Evolutionary conservation across 2,329 filamentous ascomycete genomes (phyloP), one percentile per base, ranked within the genome.

Genomic region (Graphium sp.): DNA sequence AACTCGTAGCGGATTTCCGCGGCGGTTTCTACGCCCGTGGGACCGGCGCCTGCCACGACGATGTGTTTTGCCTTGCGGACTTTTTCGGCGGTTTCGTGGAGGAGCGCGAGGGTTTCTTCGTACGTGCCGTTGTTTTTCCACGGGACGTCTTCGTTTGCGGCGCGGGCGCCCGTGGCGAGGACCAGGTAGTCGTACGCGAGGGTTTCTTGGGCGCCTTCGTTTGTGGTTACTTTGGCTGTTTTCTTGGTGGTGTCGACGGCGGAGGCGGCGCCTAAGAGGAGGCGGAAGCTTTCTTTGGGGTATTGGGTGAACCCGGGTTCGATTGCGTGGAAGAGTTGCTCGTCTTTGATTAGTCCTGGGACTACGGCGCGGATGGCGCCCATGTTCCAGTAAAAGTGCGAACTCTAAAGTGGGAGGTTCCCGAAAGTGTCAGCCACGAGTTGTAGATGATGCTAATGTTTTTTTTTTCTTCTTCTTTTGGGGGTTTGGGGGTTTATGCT

Each of bases 321-420:
- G 30, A 72, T 60, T 19, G 64, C 54, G 29, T 50, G 50, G 42
- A 61, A 55, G 37, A 67, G 47, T 37, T 66, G 49, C 8, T 63
- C 56, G 34, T 66, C 60, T 21, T 51, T 52, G 41, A 68, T 37
- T 27, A 52, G 35, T 21, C 53, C 58, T 3, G 65, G 63, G 25
- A 70, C 47, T 35, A 71, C 56, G 44, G 60, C 63, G 26, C 66
- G 61, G 24, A 67, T 57, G 2, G 66, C 56, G 16, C 63, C 65
- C 5, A 69, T 31, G 45, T 68, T 69, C 65, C 64, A 69, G 50
- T 58, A 71, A 37, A 71, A 63, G 39, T 71, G 63, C 35, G 52
- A 59, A 38, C 58, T 69, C 60, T 69, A 18, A 14, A 5, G 39
- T 33, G 33, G 23, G 18, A 15, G n/a, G n/a, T n/a, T n/a, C n/a